Conservation (phyloP, 2,329 filamentous ascomycete genomes). For the Microcyclosporella mali region DNA sequence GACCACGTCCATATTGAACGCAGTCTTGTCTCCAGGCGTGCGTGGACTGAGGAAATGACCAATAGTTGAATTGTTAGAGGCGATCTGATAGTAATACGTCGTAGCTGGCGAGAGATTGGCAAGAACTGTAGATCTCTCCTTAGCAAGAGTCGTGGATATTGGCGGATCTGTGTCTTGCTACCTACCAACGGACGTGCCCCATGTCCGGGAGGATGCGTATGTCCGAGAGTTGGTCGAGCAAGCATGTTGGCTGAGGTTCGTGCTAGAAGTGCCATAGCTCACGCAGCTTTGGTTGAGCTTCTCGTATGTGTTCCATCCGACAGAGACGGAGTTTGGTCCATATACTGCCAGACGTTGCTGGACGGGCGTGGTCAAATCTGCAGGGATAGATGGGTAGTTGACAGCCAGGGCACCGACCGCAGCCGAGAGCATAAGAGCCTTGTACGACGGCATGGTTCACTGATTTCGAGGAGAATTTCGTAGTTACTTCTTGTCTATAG, state of each 20-base stretch:
- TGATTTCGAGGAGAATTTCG: too few species aligned
- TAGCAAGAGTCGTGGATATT: too few species aligned
- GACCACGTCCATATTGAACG: constrained; percentile 47
- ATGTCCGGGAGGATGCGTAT: constrained; percentile 51
- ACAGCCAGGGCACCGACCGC: constrained; percentile 11
- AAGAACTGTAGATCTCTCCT: constrained; percentile 32
- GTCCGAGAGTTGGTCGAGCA: constrained; percentile 47
- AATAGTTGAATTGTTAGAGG: constrained; percentile 50
- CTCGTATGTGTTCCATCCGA: constrained; percentile 54
- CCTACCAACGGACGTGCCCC: constrained; percentile 42
- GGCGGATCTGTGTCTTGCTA: too few species aligned
- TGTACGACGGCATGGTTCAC: too few species aligned
- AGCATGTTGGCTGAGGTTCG: constrained; percentile 34
- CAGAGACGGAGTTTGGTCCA: constrained; percentile 44
- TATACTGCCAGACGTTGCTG: constrained; percentile 51
- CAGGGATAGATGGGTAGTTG: constrained; percentile 42
- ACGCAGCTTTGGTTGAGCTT: constrained; percentile 45
- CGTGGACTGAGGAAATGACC: constrained; percentile 52
- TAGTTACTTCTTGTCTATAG: too few species aligned
- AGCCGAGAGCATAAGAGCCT: too few species aligned
- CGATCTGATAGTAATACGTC: constrained; percentile 57
- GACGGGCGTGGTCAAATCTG: constrained; percentile 48
- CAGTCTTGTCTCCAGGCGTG: constrained; percentile 48
- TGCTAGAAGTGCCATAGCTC: constrained; percentile 44
- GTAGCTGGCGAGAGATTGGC: constrained; percentile 45